phyloP scores from a whole-genome alignment of 495 filamentous ascomycete species.

The Aspergillus wentii region DNA sequence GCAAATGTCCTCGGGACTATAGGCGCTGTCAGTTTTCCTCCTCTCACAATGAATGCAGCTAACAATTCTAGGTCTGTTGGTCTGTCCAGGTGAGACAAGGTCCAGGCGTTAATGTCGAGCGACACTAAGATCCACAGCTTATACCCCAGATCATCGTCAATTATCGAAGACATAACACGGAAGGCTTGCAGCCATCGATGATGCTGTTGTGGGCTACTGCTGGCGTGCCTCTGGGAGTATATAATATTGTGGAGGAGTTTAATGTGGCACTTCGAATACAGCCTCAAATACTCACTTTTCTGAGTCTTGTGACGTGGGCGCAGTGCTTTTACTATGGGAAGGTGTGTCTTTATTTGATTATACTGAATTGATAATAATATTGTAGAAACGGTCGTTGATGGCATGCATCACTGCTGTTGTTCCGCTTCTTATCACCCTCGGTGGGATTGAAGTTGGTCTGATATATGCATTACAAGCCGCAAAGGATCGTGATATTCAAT shows the following conservation, averaged over 20 bases:
- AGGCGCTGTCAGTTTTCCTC: slow-evolving; percentile 36
- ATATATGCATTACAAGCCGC: slow-evolving; percentile 47
- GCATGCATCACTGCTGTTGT: slow-evolving; percentile 37
- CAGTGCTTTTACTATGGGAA: slow-evolving; percentile 62
- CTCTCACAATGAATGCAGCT: not conserved
- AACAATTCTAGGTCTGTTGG: slow-evolving; percentile 40
- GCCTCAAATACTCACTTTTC: slow-evolving; percentile 54
- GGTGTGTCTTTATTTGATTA: slow-evolving; percentile 15
- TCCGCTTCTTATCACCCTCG: slow-evolving; percentile 36
- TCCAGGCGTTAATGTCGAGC: not conserved
- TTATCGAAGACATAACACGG: slow-evolving; percentile 53
- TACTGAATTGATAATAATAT: not conserved
- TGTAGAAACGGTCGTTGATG: slow-evolving; percentile 40
- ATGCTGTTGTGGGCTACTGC: slow-evolving; percentile 64
- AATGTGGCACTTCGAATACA: slow-evolving; percentile 57
- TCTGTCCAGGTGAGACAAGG: slow-evolving; percentile 38
- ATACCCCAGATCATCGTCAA: slow-evolving; percentile 63
- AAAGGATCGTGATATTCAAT: slow-evolving; percentile 26
- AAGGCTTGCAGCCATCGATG: slow-evolving; percentile 57
- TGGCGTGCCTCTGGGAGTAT: slow-evolving; percentile 60
- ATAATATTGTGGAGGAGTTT: slow-evolving; percentile 58
- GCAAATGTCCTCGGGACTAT: slow-evolving; percentile 54
- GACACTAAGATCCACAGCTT: slow-evolving; percentile 35
- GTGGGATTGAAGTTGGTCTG: slow-evolving; percentile 45
- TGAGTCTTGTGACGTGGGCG: slow-evolving; percentile 60